phyloP scores from a whole-genome alignment of 441 rosid species.

The Croton setiger region DNA sequence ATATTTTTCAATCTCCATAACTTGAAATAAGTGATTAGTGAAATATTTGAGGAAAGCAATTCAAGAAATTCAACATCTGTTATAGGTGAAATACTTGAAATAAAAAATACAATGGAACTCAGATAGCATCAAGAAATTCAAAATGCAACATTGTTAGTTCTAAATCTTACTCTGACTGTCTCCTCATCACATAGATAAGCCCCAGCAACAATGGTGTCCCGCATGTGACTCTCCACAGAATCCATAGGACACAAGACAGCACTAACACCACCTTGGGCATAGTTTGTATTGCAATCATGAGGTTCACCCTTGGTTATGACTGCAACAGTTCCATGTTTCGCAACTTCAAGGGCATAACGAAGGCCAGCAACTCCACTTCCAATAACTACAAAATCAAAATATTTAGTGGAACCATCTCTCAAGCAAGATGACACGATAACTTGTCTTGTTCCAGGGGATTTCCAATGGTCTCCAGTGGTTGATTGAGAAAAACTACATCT shows the following conservation, averaged over 20 bases:
- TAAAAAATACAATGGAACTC: background rate
- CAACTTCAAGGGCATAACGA: slow-evolving; percentile 91
- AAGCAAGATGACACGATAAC: slow-evolving; percentile 32
- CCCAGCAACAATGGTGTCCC: slow-evolving; percentile 93
- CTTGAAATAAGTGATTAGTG: background rate
- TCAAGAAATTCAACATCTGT: slow-evolving; percentile 14
- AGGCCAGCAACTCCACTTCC: slow-evolving; percentile 99
- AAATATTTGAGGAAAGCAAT: slow-evolving; percentile 10
- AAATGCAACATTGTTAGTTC: slow-evolving; percentile 9
- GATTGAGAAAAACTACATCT: slow-evolving; percentile 36
- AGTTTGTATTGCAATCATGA: slow-evolving; percentile 93
- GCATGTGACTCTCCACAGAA: slow-evolving; percentile 98
- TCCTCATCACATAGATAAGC: slow-evolving; percentile 92
- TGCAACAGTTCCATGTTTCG: slow-evolving; percentile 84
- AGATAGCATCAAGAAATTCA: background rate
- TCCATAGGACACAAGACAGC: slow-evolving; percentile 90
- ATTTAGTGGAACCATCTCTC: slow-evolving; percentile 54
- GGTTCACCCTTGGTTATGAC: slow-evolving; percentile 96
- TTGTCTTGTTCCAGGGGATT: slow-evolving; percentile 29
- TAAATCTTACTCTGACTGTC: slow-evolving; percentile 74
- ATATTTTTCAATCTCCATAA: background rate
- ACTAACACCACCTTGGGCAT: slow-evolving; percentile 98
- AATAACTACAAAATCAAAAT: slow-evolving; percentile 83
- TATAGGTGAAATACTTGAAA: background rate
- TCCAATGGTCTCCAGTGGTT: slow-evolving; percentile 26